Percentiles rank a stretch among this genome's conserved stretches.
Evolutionary conservation across 1,284 basidiomycete genomes (phyloP).

Genomic region (Bjerkandera adusta): DNA sequence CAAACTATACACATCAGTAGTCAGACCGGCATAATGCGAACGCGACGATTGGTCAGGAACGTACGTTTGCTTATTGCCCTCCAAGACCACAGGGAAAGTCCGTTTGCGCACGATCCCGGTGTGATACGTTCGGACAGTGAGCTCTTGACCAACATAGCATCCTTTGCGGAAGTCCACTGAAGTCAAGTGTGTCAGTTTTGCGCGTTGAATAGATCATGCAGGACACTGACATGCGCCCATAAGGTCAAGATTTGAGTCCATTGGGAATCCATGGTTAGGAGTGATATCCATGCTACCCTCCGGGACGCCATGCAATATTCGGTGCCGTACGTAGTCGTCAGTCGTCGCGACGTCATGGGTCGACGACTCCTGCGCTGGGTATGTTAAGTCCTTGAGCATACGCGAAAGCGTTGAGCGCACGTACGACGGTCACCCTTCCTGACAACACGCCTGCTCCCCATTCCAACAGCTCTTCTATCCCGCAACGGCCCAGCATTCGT

Average conservation of each 20-base stretch:
- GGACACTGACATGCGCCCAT: constrained; percentile 81
- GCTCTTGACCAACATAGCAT: constrained; percentile 97
- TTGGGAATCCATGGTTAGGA: constrained; percentile 79
- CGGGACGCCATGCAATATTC: constrained; percentile 83
- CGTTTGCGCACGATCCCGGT: constrained; percentile 93
- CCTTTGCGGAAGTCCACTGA: constrained; percentile 96
- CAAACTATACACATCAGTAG: background rate
- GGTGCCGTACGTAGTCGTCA: constrained; percentile 74
- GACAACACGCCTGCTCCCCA: constrained; percentile 75
- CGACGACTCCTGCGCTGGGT: constrained; percentile 51
- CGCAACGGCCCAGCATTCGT: constrained; percentile 44
- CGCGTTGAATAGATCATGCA: too few species aligned
- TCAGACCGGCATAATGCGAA: background rate
- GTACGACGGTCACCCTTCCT: constrained; percentile 71
- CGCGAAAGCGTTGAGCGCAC: constrained; percentile 30
- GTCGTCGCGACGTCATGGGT: constrained; percentile 50
- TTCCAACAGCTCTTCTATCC: constrained; percentile 74
- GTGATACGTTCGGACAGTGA: constrained; percentile 96
- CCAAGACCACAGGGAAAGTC: constrained; percentile 74
- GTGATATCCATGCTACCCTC: constrained; percentile 84
- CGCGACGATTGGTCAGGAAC: constrained; percentile 8
- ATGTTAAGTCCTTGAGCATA: constrained; percentile 8
- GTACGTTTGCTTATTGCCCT: constrained; percentile 30
- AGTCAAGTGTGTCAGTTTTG: constrained; percentile 11
- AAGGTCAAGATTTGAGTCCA: constrained; percentile 92